These are phyloP conservation scores for Pichia thaimueangensis DNA, from an alignment of 805 yeast genomes.

Conservation along the genomic window DNA sequence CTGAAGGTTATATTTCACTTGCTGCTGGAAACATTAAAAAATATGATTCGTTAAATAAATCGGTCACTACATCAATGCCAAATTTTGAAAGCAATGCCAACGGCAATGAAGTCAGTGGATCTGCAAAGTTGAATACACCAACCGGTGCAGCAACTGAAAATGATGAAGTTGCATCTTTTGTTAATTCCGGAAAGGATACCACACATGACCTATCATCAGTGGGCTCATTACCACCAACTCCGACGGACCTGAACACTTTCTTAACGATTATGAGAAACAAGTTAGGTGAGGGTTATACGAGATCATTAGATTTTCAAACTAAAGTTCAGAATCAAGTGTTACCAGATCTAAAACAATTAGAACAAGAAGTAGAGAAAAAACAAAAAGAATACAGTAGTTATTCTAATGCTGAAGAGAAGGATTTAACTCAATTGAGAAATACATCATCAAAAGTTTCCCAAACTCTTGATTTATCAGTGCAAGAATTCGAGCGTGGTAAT, in stretches of 20 bases:
- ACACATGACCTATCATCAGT: not conserved
- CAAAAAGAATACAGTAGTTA: conserved; percentile 33
- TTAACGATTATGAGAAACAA: conserved; percentile 22
- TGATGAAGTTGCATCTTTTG: not conserved
- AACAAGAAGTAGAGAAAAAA: conserved; percentile 36
- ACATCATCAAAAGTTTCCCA: conserved; percentile 27
- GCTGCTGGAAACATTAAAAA: conserved; percentile 19
- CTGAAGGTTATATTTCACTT: conserved; percentile 22
- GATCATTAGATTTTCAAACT: conserved; percentile 34
- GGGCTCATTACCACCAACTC: not conserved
- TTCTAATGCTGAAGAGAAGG: conserved; percentile 34
- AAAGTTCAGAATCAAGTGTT: conserved; percentile 32
- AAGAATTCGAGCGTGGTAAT: conserved; percentile 15
- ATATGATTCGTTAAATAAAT: conserved; percentile 23
- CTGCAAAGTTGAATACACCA: conserved; percentile 11
- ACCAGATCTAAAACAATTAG: conserved; percentile 38
- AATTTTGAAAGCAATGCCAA: conserved; percentile 25
- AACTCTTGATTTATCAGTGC: conserved; percentile 20
- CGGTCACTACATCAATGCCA: conserved; percentile 20
- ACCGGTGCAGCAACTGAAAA: not conserved
- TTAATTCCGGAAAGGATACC: not conserved
- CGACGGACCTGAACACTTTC: conserved; percentile 25
- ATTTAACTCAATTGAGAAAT: conserved; percentile 32
- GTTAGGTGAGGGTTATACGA: conserved; percentile 28
- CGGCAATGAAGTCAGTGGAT: conserved; percentile 22